Base-by-base conservation (phyloP, 306 rosid genomes). In the Castanea crenata region DNA sequence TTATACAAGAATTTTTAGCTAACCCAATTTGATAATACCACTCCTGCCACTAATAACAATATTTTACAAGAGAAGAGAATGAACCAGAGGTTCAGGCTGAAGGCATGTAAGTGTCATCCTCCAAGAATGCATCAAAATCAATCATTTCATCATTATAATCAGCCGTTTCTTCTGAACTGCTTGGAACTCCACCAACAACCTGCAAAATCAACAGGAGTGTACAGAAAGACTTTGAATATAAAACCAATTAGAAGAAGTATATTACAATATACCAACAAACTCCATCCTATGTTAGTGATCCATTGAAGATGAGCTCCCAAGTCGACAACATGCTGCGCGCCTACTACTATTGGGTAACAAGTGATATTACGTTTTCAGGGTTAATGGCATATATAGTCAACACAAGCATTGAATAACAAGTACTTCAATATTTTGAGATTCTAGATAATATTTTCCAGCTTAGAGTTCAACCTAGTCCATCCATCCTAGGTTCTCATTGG, bases 71-170 rank as follows among this genome's bases (percentile, higher is more conserved):
- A 38, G 32, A 74, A 20, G 27, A 35, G 12, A 79, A 55, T 23
- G 51, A 27, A 78, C 65, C 61, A 23, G 69, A 76, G 44, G 73
- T 46, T 78, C 83, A 79, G 79, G 79, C 81, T 59, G 85, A 59
- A 31, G 85, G 87, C 94, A 90, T 88, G 46, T 41, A 8, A 41
- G 11, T 41, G 85, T 90, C 95, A 31, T 87, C 89, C 20, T 87
- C 89, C 74, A 91, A 78, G 82, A 91, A 78, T 9, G 86, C 88
- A 81, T 87, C 91, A 46, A 90, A 76, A 76, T 90, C 92, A 56
- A 69, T 32, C 52, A 85, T 79, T 83, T 74, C 89, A 74, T 84
- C 77, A 27, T 78, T 57, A 31, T 79, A 81, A 73, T 85, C 89
- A 27, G 78, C 46, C 29, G 83, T 74, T 75, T 83, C 93, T 74